These are phyloP conservation scores for Calonectria pteridis DNA, from an alignment of 2,329 filamentous ascomycete genomes.

Conservation along the genomic window DNA sequence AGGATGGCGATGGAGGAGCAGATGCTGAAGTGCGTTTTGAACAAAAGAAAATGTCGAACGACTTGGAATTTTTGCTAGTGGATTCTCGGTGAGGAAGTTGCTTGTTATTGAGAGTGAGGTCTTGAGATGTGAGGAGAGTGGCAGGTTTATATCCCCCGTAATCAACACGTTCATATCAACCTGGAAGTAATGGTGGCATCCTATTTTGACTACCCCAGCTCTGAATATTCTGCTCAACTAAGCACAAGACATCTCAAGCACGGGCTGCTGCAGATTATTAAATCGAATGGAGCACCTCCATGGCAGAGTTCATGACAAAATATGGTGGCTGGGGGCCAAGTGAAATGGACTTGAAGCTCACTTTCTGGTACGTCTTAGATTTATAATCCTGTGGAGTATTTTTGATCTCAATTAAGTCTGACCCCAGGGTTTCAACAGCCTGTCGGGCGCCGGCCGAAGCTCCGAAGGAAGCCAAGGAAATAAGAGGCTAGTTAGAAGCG, in stretches of 20 bases:
- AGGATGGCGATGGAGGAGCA: not conserved
- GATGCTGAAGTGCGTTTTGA: not conserved
- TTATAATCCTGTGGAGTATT: not conserved
- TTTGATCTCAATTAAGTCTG: not conserved
- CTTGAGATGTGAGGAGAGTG: not conserved
- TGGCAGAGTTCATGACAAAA: not conserved
- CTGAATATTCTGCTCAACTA: not conserved
- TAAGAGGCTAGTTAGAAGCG: too few species aligned
- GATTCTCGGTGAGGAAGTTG: not conserved
- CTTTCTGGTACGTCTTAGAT: not conserved
- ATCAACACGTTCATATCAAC: not conserved
- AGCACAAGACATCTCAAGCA: not conserved
- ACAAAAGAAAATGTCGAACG: not conserved
- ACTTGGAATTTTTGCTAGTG: not conserved
- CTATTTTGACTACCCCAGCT: not conserved
- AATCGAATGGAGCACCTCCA: not conserved
- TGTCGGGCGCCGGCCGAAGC: too few species aligned
- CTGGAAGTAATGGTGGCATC: not conserved
- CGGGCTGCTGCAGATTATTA: not conserved
- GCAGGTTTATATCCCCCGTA: not conserved
- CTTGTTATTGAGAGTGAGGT: not conserved
- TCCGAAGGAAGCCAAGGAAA: too few species aligned
- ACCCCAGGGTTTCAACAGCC: too few species aligned
- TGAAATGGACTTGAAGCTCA: not conserved
- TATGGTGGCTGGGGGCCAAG: not conserved